phyloP scores from a whole-genome alignment of 192 early-diverging fungal genomes.

The Rhizoclosmatium sp. region DNA sequence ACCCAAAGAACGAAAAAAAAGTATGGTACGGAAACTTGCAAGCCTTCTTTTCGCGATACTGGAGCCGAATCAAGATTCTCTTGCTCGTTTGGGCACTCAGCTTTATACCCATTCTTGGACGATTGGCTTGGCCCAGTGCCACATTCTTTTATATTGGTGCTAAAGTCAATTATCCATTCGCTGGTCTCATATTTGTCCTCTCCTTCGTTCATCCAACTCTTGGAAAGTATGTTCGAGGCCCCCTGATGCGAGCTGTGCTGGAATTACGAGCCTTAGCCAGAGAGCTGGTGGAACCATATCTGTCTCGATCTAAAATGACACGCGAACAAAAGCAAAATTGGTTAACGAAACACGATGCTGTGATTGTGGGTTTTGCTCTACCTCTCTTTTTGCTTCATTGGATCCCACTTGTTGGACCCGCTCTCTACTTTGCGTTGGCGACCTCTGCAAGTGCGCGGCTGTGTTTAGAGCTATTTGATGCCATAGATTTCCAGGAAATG shows the following conservation, averaged over 20 bases:
- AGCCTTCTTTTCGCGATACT: slow-evolving; percentile 43
- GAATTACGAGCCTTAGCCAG: slow-evolving; percentile 43
- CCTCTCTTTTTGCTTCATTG: slow-evolving; percentile 41
- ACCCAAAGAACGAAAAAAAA: not conserved
- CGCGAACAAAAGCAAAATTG: slow-evolving; percentile 38
- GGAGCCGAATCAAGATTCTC: slow-evolving; percentile 34
- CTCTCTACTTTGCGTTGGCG: slow-evolving; percentile 45
- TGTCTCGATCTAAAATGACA: slow-evolving; percentile 43
- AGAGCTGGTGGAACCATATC: slow-evolving; percentile 55
- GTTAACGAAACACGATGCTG: slow-evolving; percentile 40
- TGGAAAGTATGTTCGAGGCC: slow-evolving; percentile 45
- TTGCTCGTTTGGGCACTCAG: slow-evolving; percentile 27
- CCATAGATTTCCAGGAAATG: slow-evolving; percentile 25
- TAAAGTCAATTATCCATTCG: slow-evolving; percentile 31
- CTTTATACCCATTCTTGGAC: slow-evolving; percentile 39
- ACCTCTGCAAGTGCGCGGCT: slow-evolving; percentile 41
- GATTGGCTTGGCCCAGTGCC: slow-evolving; percentile 43
- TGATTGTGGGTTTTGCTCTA: slow-evolving; percentile 48
- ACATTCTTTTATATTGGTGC: slow-evolving; percentile 46
- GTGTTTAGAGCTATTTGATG: slow-evolving; percentile 46
- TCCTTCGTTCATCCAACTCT: slow-evolving; percentile 38
- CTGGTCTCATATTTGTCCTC: slow-evolving; percentile 15
- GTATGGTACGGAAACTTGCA: slow-evolving; percentile 13
- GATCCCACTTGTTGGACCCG: slow-evolving; percentile 48
- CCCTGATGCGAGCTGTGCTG: slow-evolving; percentile 35